Conservation (phyloP, 306 rosid species). For the Lupinus albus region DNA sequence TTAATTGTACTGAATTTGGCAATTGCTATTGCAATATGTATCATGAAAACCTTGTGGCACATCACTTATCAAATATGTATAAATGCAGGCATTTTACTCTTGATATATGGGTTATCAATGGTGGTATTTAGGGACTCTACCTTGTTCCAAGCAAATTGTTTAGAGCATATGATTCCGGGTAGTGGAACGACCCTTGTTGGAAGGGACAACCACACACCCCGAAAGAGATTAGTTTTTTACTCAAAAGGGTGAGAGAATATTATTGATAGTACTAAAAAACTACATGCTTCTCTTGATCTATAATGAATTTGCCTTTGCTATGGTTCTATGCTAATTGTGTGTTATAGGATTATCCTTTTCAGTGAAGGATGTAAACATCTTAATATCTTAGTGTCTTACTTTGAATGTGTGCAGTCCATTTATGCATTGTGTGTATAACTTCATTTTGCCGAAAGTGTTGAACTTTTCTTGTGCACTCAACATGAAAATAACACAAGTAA, state of each 20-base stretch:
- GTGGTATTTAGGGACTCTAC: conserved; percentile 60
- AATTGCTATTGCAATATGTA: neutral
- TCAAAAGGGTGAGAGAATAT: too few species aligned
- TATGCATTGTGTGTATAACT: conserved; percentile 39
- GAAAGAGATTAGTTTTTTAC: too few species aligned
- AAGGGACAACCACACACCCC: too few species aligned
- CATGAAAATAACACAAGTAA: conserved; percentile 34
- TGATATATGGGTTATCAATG: conserved; percentile 59
- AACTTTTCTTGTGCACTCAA: conserved; percentile 36
- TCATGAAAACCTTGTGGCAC: neutral
- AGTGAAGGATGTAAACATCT: conserved; percentile 57
- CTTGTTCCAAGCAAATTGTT: conserved; percentile 70
- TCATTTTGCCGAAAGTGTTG: conserved; percentile 31
- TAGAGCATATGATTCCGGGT: conserved; percentile 71
- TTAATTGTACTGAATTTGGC: neutral
- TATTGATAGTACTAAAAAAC: too few species aligned
- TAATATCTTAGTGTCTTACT: conserved; percentile 42
- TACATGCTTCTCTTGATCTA: conserved; percentile 49
- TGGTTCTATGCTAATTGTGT: conserved; percentile 70
- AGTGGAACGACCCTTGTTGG: too few species aligned
- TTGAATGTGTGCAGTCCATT: conserved; percentile 40
- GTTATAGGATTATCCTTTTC: conserved; percentile 64
- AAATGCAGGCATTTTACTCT: conserved; percentile 30
- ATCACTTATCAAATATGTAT: neutral
- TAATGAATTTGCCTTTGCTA: conserved; percentile 44